Evolutionary conservation across 352 stramenopile species (phyloP).

Genomic region (Phytophthora pini): DNA sequence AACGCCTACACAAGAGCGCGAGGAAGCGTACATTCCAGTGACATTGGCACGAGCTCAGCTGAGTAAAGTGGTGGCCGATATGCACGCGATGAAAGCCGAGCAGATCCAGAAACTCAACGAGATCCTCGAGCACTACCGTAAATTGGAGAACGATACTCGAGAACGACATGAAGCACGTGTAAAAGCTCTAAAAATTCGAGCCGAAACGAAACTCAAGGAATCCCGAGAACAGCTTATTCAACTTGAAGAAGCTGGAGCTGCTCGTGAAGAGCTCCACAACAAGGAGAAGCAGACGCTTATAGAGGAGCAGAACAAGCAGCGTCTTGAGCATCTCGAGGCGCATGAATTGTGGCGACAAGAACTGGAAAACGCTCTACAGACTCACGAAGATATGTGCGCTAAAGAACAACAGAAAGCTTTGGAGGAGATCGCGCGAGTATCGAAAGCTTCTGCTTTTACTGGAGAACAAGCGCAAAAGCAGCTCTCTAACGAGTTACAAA

Average conservation of each 20-base stretch:
- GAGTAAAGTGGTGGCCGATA: conserved; percentile 73
- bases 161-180: conserved; percentile 65
- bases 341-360: conserved; percentile 28
- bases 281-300: conserved; percentile 20
- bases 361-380: conserved; percentile 47
- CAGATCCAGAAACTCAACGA: conserved; percentile 53
- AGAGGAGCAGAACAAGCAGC: conserved; percentile 32
- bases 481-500: conserved; percentile 43
- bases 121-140: conserved; percentile 64
- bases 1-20: conserved; percentile 29
- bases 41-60: conserved; percentile 65
- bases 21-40: conserved; percentile 81
- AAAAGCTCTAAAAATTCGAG: conserved; percentile 46
- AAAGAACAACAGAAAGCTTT: conserved; percentile 19
- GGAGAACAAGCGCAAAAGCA: conserved; percentile 15
- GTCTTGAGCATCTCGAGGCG: conserved; percentile 34
- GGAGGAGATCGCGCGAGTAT: conserved; percentile 34
- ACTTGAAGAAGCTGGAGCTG: conserved; percentile 34
- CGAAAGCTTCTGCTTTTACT: conserved; percentile 10
- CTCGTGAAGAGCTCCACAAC: conserved; percentile 24
- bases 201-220: conserved; percentile 37
- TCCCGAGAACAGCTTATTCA: conserved; percentile 34
- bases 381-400: conserved; percentile 59
- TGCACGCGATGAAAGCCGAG: conserved; percentile 79
- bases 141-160: conserved; percentile 65